Conservation (phyloP, 371 early-diverging fungal species). For the Zancudomyces culisetae region DNA sequence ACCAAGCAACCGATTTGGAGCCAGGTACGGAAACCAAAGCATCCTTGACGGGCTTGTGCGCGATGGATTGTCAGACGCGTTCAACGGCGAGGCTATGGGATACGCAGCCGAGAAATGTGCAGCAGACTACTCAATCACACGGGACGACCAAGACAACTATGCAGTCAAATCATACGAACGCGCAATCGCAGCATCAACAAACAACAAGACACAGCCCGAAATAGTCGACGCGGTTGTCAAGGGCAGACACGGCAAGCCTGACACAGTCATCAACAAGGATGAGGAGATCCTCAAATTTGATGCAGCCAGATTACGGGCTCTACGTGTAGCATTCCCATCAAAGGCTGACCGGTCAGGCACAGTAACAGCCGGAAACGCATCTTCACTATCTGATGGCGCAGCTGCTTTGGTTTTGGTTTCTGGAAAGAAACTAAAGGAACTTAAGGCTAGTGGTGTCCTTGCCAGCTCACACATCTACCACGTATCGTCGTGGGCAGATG, state of each 20-base stretch:
- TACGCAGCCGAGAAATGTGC: conserved; percentile 85
- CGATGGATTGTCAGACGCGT: conserved; percentile 88
- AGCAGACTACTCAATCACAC: conserved; percentile 51
- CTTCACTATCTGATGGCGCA: conserved; percentile 87
- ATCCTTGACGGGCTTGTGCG: conserved; percentile 70
- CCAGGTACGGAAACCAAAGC: conserved; percentile 68
- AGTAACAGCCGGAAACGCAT: conserved; percentile 92
- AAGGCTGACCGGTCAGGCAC: conserved; percentile 52
- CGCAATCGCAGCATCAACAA: conserved; percentile 60
- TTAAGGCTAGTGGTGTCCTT: conserved; percentile 48
- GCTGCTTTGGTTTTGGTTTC: conserved; percentile 77
- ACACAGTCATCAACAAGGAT: conserved; percentile 63
- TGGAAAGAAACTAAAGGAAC: conserved; percentile 45
- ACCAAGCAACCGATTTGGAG: conserved; percentile 57
- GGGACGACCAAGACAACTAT: conserved; percentile 77
- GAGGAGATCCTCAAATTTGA: conserved; percentile 30
- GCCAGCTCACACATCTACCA: conserved; percentile 5
- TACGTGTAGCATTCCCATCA: conserved; percentile 75
- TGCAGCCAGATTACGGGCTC: conserved; percentile 53
- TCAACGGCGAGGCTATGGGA: conserved; percentile 77
- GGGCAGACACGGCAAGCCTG: conserved; percentile 69
- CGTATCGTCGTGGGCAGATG: conserved; percentile 38
- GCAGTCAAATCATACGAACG: conserved; percentile 72
- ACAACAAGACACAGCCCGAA: conserved; percentile 61
- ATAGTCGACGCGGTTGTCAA: conserved; percentile 71